Base-by-base conservation (phyloP, 2,329 filamentous ascomycete species). In the Aspergillus tanneri region DNA sequence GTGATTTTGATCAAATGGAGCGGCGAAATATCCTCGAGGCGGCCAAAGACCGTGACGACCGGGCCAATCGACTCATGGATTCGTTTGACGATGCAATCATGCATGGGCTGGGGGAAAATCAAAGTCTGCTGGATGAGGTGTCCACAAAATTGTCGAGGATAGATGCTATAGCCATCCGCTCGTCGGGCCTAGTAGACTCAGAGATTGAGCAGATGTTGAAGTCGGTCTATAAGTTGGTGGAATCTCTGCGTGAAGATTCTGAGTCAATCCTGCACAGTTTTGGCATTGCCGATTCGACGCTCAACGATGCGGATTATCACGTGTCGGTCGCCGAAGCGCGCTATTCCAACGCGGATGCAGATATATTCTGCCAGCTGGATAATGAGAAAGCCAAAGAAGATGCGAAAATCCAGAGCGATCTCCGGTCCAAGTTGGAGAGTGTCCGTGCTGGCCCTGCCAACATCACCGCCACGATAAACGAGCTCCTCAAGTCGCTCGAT, bases 261-360 rank as follows among this genome's bases (percentile, higher is more conserved):
- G 73, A 75, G 52, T 67, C 69, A 7, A 72, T 77, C 22, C 62
- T 77, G 12, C 68, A 65, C 34, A 70, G 65, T 18, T 79, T 80
- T 39, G 74, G 75, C 35, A 61, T 67, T 12, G 71, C 77, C 3
- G 79, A 81, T 52, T 69, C 73, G 40, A 61, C 69, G 5, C 69
- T 80, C 47, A 81, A 80, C 49, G 69, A 76, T 19, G 73, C 76
- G 1, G 77, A 79, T 48, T 76, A 79, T 43, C 73, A 75, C 37
- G 72, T 80, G 16, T 76, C 77, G n/a, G 75, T 81, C 41, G 76
- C 77, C 27, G 73, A 78, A 56, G 79, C 77, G 2, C 71, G 67
- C 43, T 71, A 73, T 27, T 68, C 76, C 14, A 70, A 72, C 39
- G 69, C 72, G 0, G 69, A 73, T 16, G 48, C 65, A 3, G 67